Percentiles rank a stretch among this genome's conserved stretches.
phyloP scores from a whole-genome alignment of 2,329 filamentous ascomycete species.

The Botrytis hyacinthi region DNA sequence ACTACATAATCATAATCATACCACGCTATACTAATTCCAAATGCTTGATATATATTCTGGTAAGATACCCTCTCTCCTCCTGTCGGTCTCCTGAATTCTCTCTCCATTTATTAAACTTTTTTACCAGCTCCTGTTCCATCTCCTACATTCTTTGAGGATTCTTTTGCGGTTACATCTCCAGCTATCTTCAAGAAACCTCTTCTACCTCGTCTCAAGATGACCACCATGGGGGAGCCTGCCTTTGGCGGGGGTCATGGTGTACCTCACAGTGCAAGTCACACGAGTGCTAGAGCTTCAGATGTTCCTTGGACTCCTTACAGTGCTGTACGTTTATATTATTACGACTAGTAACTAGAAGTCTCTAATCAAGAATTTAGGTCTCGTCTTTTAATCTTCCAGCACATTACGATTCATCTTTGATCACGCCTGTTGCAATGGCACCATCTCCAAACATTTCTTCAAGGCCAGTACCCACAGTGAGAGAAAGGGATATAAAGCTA shows the following conservation, averaged over 20 bases:
- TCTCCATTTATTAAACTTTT: constrained; percentile 5
- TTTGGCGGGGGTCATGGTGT: constrained; percentile 15
- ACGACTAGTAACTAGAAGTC: background rate
- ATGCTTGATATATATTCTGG: constrained; percentile 12
- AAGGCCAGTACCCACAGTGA: constrained; percentile 22
- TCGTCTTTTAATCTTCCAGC: constrained; percentile 37
- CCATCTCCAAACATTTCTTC: constrained; percentile 26
- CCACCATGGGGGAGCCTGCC: constrained; percentile 18
- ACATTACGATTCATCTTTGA: constrained; percentile 32
- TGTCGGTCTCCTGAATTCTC: background rate
- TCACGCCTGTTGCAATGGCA: constrained; percentile 34
- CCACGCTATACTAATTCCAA: constrained; percentile 22
- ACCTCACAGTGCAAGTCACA: constrained; percentile 9
- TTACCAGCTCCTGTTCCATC: background rate
- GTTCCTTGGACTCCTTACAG: constrained; percentile 31
- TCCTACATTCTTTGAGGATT: constrained; percentile 5
- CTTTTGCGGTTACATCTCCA: constrained; percentile 10
- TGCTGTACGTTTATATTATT: constrained; percentile 30
- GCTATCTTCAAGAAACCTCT: constrained; percentile 19
- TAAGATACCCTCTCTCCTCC: background rate
- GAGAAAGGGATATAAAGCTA: constrained; percentile 27
- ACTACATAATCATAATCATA: constrained; percentile 25
- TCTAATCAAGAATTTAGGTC: constrained; percentile 30
- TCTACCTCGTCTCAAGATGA: constrained; percentile 8
- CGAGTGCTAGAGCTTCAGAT: constrained; percentile 15